Evolutionary conservation across 331 rosid genomes (phyloP), one percentile per base, ranked within the genome.

Genomic region (Erythrophleum ivorense): DNA sequence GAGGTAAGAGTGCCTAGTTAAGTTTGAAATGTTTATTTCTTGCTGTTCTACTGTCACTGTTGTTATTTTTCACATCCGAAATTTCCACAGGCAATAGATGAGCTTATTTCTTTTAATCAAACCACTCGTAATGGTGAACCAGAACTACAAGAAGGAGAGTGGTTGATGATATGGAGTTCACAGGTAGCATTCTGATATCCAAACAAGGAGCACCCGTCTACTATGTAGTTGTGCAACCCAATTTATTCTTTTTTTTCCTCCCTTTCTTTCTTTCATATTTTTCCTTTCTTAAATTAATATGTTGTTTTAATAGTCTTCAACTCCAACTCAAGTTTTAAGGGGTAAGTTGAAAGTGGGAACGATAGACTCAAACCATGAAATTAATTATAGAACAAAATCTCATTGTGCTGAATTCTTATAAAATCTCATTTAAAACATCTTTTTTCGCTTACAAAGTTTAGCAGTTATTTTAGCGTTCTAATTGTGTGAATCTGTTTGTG

Each of bases 141-240:
- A 21, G 93, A 91, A 79, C 91, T 93, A 73, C 82, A 85, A 62
- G 98, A 90, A 80, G 99, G 99, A 21, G 97, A 93, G 77, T 93
- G 99, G 98, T 85, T 85, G 80, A 88, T 95, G 98, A 38, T 89
- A 73, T 95, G 99, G 98, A 95, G 97, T 85, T 91, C 99, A 36
- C 99, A 95, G 98, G 99, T 95, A 86, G 82, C 40, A 59, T 74
- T 57, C 7, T 15, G 64, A 57, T 57, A 64, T 81, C 66, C 64
- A 38, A 74, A 58, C 14, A 9, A 38, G 67, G 34, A 73, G 58
- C 67, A 29, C 36, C 19, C 24, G 12, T 40, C 14, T 57, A 13
- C 55, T 19, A 0, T 19, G 57, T 19, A 11, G 69, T 58, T 58
- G 55, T 75, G 69, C 3, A 21, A 43, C 55, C 49, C 41, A 59